A percentile compares a stretch with the other conserved stretches of the same genome.
Evolutionary conservation across 1,284 basidiomycete species (phyloP).

Genomic region (Ustilago curta): DNA sequence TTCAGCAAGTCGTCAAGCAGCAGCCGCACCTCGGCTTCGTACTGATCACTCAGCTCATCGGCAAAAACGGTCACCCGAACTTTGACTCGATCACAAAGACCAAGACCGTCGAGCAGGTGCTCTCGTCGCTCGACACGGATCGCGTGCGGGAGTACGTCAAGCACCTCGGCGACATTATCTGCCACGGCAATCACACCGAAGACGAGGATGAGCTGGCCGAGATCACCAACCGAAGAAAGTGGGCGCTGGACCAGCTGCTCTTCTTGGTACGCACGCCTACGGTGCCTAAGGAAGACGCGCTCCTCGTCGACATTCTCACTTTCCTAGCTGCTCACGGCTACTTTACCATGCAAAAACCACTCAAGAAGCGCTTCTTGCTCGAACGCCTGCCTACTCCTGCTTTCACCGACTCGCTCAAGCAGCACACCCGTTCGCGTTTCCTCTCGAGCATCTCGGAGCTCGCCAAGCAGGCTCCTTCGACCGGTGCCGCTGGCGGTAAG

Average conservation of each 20-base stretch:
- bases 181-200: constrained; percentile 23
- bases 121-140: constrained; percentile 79
- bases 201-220: constrained; percentile 45
- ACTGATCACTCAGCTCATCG: constrained; percentile 86
- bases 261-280: constrained; percentile 82
- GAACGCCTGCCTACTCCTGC: constrained; percentile 74
- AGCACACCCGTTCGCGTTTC: constrained; percentile 78
- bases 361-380: constrained; percentile 76
- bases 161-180: constrained; percentile 72
- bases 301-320: constrained; percentile 80
- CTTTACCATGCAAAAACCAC: constrained; percentile 79
- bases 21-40: constrained; percentile 86
- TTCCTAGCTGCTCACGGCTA: constrained; percentile 87
- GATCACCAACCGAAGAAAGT: constrained; percentile 70
- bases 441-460: constrained; percentile 82
- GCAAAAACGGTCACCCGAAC: constrained; percentile 84
- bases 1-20: constrained; percentile 80
- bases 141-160: constrained; percentile 84
- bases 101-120: constrained; percentile 88
- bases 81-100: constrained; percentile 93
- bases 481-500: constrained; percentile 70
- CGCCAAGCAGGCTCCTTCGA: constrained; percentile 73
- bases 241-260: constrained; percentile 88
- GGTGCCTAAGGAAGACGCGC: constrained; percentile 83
- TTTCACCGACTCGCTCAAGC: constrained; percentile 79